These are phyloP conservation scores for Pichia cephalocereana DNA, from an alignment of 805 yeast genomes.

Conservation along the genomic window DNA sequence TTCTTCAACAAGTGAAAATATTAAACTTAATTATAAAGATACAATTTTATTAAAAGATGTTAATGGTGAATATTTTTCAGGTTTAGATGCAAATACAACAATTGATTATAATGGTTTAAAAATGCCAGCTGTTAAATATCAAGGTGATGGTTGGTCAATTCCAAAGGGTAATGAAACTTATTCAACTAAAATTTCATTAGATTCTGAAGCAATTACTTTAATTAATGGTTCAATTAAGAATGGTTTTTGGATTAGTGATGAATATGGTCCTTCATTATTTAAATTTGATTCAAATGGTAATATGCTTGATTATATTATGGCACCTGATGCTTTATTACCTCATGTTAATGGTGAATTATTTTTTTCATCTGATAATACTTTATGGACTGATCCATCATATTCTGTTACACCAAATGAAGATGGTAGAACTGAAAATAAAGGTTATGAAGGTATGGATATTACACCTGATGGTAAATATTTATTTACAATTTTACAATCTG, in stretches of 20 bases:
- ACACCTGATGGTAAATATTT: conserved; percentile 24
- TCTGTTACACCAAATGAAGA: conserved; percentile 17
- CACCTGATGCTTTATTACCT: conserved; percentile 25
- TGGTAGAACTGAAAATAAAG: conserved; percentile 25
- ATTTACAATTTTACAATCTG: conserved; percentile 22
- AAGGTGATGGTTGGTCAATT: conserved; percentile 26
- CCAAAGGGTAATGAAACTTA: conserved; percentile 11
- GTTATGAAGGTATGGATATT: conserved; percentile 25
- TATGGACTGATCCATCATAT: conserved; percentile 18
- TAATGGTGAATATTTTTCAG: conserved; percentile 21
- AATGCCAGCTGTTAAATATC: conserved; percentile 21
- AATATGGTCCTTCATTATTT: conserved; percentile 26
- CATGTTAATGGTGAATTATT: conserved; percentile 16
- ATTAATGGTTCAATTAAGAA: conserved; percentile 22
- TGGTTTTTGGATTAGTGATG: conserved; percentile 28
- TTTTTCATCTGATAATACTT: conserved; percentile 23
- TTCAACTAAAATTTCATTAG: conserved; percentile 23
- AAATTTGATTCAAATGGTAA: conserved; percentile 21
- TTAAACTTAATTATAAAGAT: conserved; percentile 22
- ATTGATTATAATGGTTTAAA: conserved; percentile 16
- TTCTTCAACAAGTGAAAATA: conserved; percentile 14
- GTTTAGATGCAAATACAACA: conserved; percentile 24
- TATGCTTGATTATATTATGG: conserved; percentile 19
- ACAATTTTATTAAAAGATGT: conserved; percentile 24
- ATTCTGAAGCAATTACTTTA: conserved; percentile 22